A percentile compares a stretch with the other conserved stretches of the same genome.
Evolutionary conservation across 1,284 basidiomycete genomes (phyloP).

Genomic region (Microbotryum intermedium): DNA sequence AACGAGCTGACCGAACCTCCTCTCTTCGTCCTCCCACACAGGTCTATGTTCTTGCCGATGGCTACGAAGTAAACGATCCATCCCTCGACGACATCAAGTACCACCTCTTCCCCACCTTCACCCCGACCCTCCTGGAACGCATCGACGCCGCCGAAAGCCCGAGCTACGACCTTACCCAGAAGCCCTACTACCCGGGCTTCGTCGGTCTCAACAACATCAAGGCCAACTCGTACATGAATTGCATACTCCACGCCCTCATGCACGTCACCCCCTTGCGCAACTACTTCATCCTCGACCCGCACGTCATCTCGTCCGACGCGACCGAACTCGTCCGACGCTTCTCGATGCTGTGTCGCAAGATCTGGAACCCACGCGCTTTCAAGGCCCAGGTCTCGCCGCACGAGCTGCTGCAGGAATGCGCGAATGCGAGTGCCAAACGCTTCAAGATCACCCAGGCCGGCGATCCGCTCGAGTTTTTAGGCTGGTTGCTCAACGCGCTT

Average conservation of each 20-base stretch:
- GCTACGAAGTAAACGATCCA: conserved; percentile 88
- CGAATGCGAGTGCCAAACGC: conserved; percentile 72
- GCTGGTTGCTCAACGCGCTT: conserved; percentile 88
- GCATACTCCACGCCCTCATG: conserved; percentile 84
- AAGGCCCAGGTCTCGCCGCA: conserved; percentile 98
- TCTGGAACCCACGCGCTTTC: conserved; percentile 94
- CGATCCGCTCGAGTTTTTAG: conserved; percentile 91
- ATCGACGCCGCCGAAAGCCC: conserved; percentile 39
- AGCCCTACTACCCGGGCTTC: conserved; percentile 83
- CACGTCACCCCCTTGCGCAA: conserved; percentile 86
- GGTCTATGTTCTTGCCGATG: conserved; percentile 98
- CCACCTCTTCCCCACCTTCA: conserved; percentile 78
- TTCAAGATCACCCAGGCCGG: conserved; percentile 88
- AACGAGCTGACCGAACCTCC: not conserved
- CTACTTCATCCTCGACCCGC: conserved; percentile 48
- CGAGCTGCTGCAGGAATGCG: conserved; percentile 95
- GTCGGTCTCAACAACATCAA: conserved; percentile 97
- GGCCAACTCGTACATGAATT: conserved; percentile 93
- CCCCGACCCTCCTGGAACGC: conserved; percentile 53
- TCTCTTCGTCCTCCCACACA: conserved; percentile 42
- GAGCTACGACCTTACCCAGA: conserved; percentile 73
- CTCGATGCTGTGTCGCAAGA: conserved; percentile 67
- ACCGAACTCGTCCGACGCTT: conserved; percentile 75
- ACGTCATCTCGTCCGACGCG: conserved; percentile 13
- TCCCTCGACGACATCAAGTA: conserved; percentile 89